Base-by-base conservation (phyloP, 805 yeast species). In the Candida sphagnicola region DNA sequence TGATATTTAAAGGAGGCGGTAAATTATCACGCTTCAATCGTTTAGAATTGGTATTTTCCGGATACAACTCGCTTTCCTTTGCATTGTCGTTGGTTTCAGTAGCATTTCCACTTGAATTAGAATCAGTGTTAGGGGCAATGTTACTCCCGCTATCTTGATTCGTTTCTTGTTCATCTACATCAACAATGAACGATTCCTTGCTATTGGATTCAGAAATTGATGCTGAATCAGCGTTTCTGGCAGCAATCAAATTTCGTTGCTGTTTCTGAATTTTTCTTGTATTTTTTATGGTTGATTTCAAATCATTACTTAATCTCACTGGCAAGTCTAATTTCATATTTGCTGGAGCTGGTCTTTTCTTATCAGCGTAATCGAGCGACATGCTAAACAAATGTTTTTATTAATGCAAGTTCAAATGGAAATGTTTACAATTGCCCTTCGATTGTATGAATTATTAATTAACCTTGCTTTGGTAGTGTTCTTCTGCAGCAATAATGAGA, bases 251-350 rank as follows among this genome's bases (percentile, higher is more conserved):
- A 35, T 44, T 39, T 6, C 49, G 43, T 45, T 63, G 69, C 39
- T 62, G 68, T 28, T 52, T 53, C 38, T 62, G 62, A 18, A 63
- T 63, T 33, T 56, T 48, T 37, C 60, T 62, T 16, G 62, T 56
- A 4, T 58, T 41, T 41, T 53, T 51, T 36, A 63, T 56, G 5
- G 68, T 61, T 21, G 51, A 38, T 34, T 50, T 55, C 29, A 24
- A 21, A 23, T 33, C 67, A 62, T 61, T 38, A 61, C 65, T 24
- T 51, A 53, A 42, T 43, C 54, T 25, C 61, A 43, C 8, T 40
- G 49, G 2, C 65, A 64, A 18, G 19, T 8, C 34, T 40, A 28
- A 51, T 45, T 21, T 49, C 38, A 29, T 54, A 46, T 21, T 56
- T 46, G 31, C n/a, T n/a, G n/a, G n/a, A n/a, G 39, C 35, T 4